Evolutionary conservation across 2,329 filamentous ascomycete species (phyloP), one percentile per base, ranked within the genome.

Genomic region (Atkinsonella texensis): DNA sequence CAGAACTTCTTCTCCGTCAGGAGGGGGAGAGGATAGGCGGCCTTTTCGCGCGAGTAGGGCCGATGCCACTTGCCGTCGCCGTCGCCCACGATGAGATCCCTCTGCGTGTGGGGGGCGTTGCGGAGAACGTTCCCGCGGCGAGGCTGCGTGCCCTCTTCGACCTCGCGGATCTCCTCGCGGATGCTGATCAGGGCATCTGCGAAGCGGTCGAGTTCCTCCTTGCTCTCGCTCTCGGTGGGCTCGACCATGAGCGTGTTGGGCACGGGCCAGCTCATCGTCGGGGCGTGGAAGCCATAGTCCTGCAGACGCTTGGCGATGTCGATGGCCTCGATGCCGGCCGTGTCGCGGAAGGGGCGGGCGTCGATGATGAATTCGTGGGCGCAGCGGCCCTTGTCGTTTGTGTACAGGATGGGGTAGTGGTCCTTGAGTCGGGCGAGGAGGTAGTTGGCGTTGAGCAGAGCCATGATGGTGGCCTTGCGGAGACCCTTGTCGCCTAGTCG

Each of bases 301-400:
- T 96, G 90, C 18, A 97, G 81, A 56, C 91, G 87, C 77, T 97
- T 97, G 63, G 91, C 91, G 57, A 97, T 86, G 64, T 97, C 91
- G 60, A 95, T 93, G 32, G 86, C 91, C 70, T 96, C 90, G 60
- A 97, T 74, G 28, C 88, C 89, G 7, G 85, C 81, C 1, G 82
- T 81, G 50, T 90, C 85, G 65, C 88, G 87, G 76, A 96, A 95
- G 23, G 81, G 79, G 20, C 91, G 86, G 6, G 84, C 80, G 60
- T 97, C 91, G 35, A 97, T 80, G 67, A 97, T 97, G 71, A 97
- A 97, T 70, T 97, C 91, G 74, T 97, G 91, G 0, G 91, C 91
- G 66, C 91, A 97, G 52, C 90, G 87, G 20, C 85, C 86, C 56
- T 89, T 79, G 51, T 79, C 77, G 68, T 97, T 97, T 59, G 89